phyloP scores from a whole-genome alignment of 78 protist genomes.

The Dictyostelium purpureum region DNA sequence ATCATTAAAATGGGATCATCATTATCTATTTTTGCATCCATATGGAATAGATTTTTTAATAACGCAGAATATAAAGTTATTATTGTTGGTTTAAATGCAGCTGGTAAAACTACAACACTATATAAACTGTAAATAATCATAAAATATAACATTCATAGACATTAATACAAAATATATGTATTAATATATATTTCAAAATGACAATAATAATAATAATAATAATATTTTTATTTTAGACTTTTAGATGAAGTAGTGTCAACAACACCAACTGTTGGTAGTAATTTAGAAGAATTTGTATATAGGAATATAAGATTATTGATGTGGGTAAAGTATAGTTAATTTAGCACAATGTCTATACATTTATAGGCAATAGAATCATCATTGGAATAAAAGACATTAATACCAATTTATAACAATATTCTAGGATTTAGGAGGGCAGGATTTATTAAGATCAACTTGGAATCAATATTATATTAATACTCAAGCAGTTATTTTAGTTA shows the following conservation, averaged over 20 bases:
- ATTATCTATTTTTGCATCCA: slow-evolving; percentile 58
- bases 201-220: background rate
- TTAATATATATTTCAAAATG: too few relatives aligned
- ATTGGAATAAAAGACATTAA: background rate
- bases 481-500: slow-evolving; percentile 87
- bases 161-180: background rate
- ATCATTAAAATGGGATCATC: slow-evolving; percentile 55
- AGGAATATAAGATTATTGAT: slow-evolving; percentile 86
- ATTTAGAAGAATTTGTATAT: slow-evolving; percentile 91
- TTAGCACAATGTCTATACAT: too few relatives aligned
- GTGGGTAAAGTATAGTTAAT: slow-evolving; percentile 91
- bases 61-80: slow-evolving; percentile 83
- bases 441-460: slow-evolving; percentile 86
- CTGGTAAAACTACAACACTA: slow-evolving; percentile 93
- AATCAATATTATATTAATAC: slow-evolving; percentile 86
- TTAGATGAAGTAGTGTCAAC: slow-evolving; percentile 89
- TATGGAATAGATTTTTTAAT: slow-evolving; percentile 79
- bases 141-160: background rate
- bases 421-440: slow-evolving; percentile 90
- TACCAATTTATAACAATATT: background rate
- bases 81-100: slow-evolving; percentile 89
- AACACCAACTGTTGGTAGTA: slow-evolving; percentile 93
- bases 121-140: slow-evolving; percentile 69
- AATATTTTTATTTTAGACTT: slow-evolving; percentile 25
- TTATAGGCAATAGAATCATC: background rate